These are phyloP conservation scores for Schizosaccharomyces pombe DNA, from an alignment of 805 yeast genomes.

Conservation along the genomic window DNA sequence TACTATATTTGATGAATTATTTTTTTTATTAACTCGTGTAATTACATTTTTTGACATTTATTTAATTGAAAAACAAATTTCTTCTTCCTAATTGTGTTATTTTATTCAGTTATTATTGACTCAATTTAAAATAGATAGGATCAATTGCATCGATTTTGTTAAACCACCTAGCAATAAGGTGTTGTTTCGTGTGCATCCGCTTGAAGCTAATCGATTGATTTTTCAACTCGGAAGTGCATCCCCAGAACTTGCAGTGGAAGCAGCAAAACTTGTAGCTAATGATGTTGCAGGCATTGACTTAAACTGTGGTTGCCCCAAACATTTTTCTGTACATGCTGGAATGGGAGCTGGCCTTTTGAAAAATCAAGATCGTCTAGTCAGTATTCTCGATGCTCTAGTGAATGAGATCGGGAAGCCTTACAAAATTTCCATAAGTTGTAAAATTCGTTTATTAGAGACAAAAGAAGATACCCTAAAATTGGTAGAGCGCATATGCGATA, in stretches of 20 bases:
- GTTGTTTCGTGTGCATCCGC: conserved; percentile 52
- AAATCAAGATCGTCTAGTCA: conserved; percentile 58
- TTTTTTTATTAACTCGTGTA: not conserved
- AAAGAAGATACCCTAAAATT: conserved; percentile 36
- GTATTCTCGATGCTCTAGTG: conserved; percentile 46
- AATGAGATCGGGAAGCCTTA: conserved; percentile 56
- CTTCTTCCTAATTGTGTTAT: not conserved
- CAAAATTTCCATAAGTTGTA: conserved; percentile 66
- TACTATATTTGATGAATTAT: not conserved
- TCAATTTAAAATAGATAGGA: conserved; percentile 2
- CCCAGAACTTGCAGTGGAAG: conserved; percentile 67
- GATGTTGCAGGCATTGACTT: conserved; percentile 88
- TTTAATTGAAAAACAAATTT: no score
- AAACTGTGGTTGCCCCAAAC: conserved; percentile 95
- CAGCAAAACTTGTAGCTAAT: conserved; percentile 52
- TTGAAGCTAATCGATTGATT: conserved; percentile 44
- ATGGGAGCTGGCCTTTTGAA: conserved; percentile 88
- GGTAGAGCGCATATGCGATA: conserved; percentile 32
- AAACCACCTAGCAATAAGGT: conserved; percentile 19
- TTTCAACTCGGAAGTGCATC: conserved; percentile 81
- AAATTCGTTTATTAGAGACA: conserved; percentile 55
- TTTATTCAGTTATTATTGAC: not conserved
- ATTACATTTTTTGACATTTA: no score
- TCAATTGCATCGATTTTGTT: conserved; percentile 13
- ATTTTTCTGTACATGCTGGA: conserved; percentile 78